Evolutionary conservation across 2,329 filamentous ascomycete species (phyloP).

Genomic region (Phaeosphaeriaceae sp.): DNA sequence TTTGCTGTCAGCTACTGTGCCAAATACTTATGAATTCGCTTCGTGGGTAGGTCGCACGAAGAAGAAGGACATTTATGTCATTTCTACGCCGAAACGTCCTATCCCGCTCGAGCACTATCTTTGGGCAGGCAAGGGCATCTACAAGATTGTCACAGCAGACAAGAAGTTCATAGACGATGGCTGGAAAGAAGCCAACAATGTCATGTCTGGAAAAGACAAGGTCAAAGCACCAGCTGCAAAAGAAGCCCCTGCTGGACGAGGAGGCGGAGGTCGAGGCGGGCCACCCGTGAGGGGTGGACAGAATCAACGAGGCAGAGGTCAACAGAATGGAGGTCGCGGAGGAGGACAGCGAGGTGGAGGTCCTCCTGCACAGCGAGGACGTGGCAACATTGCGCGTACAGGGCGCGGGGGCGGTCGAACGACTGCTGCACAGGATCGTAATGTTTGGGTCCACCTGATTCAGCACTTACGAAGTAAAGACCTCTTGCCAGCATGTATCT

Average conservation of each 20-base stretch:
- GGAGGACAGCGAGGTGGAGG: slow-evolving; percentile 63
- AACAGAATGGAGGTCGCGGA: slow-evolving; percentile 54
- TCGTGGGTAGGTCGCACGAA: slow-evolving; percentile 98
- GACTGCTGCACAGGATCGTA: slow-evolving; percentile 92
- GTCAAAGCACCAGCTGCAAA: slow-evolving; percentile 62
- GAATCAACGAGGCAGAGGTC: slow-evolving; percentile 59
- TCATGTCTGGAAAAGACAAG: slow-evolving; percentile 83
- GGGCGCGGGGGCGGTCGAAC: slow-evolving; percentile 87
- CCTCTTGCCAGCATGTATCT: slow-evolving; percentile 91
- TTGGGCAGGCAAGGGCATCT: slow-evolving; percentile 90
- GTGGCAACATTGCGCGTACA: slow-evolving; percentile 87
- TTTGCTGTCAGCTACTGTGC: slow-evolving; percentile 92
- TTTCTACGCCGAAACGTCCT: slow-evolving; percentile 93
- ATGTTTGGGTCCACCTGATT: slow-evolving; percentile 94
- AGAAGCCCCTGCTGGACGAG: slow-evolving; percentile 61
- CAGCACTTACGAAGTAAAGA: slow-evolving; percentile 88
- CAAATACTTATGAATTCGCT: slow-evolving; percentile 96
- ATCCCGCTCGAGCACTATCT: slow-evolving; percentile 95
- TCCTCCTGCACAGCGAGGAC: slow-evolving; percentile 63
- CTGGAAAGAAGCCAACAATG: slow-evolving; percentile 91
- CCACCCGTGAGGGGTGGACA: slow-evolving; percentile 57
- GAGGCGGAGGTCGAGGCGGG: slow-evolving; percentile 58
- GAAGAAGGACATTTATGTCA: slow-evolving; percentile 98
- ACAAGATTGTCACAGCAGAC: slow-evolving; percentile 93
- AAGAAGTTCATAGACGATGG: slow-evolving; percentile 91